Base-by-base conservation (phyloP, 2,329 filamentous ascomycete species). In the Canariomyces notabilis region DNA sequence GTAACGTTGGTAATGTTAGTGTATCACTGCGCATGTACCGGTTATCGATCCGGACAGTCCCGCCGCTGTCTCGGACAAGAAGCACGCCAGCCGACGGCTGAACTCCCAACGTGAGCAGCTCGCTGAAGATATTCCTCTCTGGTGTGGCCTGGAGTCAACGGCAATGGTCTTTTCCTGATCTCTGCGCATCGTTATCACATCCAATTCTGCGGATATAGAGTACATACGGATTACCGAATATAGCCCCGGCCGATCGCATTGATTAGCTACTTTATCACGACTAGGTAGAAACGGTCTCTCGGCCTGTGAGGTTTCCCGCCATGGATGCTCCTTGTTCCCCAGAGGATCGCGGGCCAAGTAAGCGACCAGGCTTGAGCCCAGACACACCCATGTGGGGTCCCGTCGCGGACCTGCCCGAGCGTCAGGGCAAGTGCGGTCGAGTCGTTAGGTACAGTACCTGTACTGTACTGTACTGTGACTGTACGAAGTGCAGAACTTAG, bases 361-460 rank as follows among this genome's bases (percentile, higher is more conserved):
- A 53, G 48, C 53, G 48, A 43, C 52, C 46, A 21, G 44, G 41
- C 42, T 42, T 48, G 48, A 44, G 42, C 31, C 42, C 33, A 48
- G 37, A 44, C 14, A 42, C 46, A 49, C 35, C 45, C 43, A 41
- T 50, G 50, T 48, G 42, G 44, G 34, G 6, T 12, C 33, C 29
- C 34, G 37, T 33, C 42, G 43, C 43, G 48, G 48, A 46, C 20
- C 47, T 42, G 47, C 47, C 47, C 42, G 47, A 46, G n/a, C 38
- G 21, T 38, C 33, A 45, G 37, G 35, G 35, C 35, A 46, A 32
- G 34, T 35, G 39, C 39, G 48, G 47, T 37, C 44, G 38, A 39
- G 37, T 22, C 7, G 7, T 7, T 6, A 42, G 39, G 21, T 42
- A 42, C 21, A 19, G 8, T 7, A 37, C 34, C 6, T 19, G 7